Base-by-base conservation (phyloP, 306 rosid genomes). In the Parietaria judaica region DNA sequence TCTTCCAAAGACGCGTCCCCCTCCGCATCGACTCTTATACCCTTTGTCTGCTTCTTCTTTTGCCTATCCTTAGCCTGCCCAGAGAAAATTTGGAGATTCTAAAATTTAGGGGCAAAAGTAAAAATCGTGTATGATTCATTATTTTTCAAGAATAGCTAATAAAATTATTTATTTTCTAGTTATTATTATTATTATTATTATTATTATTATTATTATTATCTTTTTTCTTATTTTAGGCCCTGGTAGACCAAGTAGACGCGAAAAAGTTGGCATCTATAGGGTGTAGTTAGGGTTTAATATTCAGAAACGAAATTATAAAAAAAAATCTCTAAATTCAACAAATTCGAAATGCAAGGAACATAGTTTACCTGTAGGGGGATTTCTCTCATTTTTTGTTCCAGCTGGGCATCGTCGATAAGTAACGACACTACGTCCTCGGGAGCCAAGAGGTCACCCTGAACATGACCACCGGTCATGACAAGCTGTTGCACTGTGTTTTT, bases 391-490 rank as follows among this genome's bases (percentile, higher is more conserved):
- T 92, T 92, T 85, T 92, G 95, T 79, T 92, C 94, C 74, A 92
- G 76, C 75, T 92, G 99, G 62, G 79, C 81, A 86, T 92, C 99
- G 71, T 88, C 99, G 54, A 92, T 83, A 79, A 92, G 96, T 78
- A 92, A 73, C 39, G 99, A 92, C 46, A 92, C 94, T 10, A 92
- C 96, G 71, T 92, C 99, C 81, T 92, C 99, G 4, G 99, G 96
- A 69, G 94, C 99, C 90, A 92, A 68, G 66, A 92, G 79, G 71
- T 92, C 99, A 65, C 97, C 97, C 66, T 87, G 97, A 65, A 88
- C 94, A 79, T 94, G 95, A 63, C 99, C 99, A 62, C 99, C 99
- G 1, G 91, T 88, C 96, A 92, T 92, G 66, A 92, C 97, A 71
- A 92, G 99, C 85, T 92, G 90, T 77, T 92, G 99, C 49, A 92